Base-by-base conservation (phyloP, 768 basidiomycete species). In the Kwoniella dejecticola region DNA sequence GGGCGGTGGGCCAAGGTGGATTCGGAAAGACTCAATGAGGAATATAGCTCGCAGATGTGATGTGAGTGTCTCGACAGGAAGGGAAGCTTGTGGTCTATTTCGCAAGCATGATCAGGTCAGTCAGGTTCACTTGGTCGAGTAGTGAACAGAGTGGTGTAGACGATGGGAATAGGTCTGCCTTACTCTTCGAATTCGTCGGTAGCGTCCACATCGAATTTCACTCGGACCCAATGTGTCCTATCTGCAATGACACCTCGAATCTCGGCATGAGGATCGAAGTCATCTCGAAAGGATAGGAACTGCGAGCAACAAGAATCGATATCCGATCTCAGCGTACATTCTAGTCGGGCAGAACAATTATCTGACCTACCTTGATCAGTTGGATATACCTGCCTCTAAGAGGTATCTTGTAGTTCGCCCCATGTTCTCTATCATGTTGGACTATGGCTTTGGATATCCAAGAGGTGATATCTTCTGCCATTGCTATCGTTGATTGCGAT, bases 151-250 rank as follows among this genome's bases (percentile, higher is more conserved):
- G 6, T 13, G 30, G n/a, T n/a, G n/a, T n/a, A n/a, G n/a, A n/a
- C n/a, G n/a, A n/a, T n/a, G n/a, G n/a, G n/a, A n/a, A n/a, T n/a
- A n/a, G n/a, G n/a, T n/a, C n/a, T n/a, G n/a, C n/a, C n/a, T 58
- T 36, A 74, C 72, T 40, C 50, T 48, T 74, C 72, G 24, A 67
- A 66, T 29, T 62, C 57, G 38, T 74, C 57, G 2, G 72, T 74
- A 19, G 53, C 64, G 2, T 54, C 49, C 2, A 68, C 62, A 47
- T 73, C 71, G 41, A 73, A 73, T 13, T 30, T 41, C 30, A 70
- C 71, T 15, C 40, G 31, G 4, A 69, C 52, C 36, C 52, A 52
- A 54, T 70, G 66, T 0, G 64, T 71, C 36, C 52, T 31, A 42
- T 74, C 72, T 8, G 62, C 50, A 1, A 69, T 60, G 3, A 50